Evolutionary conservation across 2,329 filamentous ascomycete genomes (phyloP), one percentile per base, ranked within the genome.

Genomic region (Microsporum audouinii): DNA sequence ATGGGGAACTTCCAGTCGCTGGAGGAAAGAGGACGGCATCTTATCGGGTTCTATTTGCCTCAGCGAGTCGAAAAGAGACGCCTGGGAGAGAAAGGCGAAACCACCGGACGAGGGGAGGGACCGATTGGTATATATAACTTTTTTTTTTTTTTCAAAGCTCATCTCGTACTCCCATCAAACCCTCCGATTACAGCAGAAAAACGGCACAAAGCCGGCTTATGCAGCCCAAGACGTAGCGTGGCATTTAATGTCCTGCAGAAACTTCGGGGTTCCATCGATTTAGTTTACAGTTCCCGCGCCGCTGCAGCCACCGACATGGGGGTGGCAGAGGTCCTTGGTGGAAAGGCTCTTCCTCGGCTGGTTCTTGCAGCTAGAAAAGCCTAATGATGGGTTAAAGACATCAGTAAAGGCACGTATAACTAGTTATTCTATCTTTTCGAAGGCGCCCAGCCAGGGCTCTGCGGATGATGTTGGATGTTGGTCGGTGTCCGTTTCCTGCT

Each of bases 1-100:
- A 55, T 55, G 49, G 33, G 49, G 49, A 14, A 55, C 49, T 23
- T 55, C 49, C 31, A 55, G 49, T 55, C 49, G 49, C 49, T 55
- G 49, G 3, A 55, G 31, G 23, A 34, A 10, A 23, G 49, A 55
- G 31, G 14, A 55, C 31, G 31, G 17, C 49, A 34, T 55, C 5
- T 8, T 29, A 27, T 29, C 10, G 49, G n/a, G 49, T 6, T 27
- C 17, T 27, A 5, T 12, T 10, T n/a, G 29, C 31, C 49, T 55
- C 31, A 36, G 49, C 8, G 49, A n/a, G 29, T 33, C 27, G 47
- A 33, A 27, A 33, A 27, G 49, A 53, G 29, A 8, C 49, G 29
- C 49, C 29, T 53, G 5, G 17, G 17, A 12, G 31, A 36, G 14
- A 36, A 55, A 29, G 23, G 14, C 31, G n/a, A 55, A 55, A 17